phyloP scores from a whole-genome alignment of 2,329 filamentous ascomycete genomes.

The Teratosphaeria epicoccoides region DNA sequence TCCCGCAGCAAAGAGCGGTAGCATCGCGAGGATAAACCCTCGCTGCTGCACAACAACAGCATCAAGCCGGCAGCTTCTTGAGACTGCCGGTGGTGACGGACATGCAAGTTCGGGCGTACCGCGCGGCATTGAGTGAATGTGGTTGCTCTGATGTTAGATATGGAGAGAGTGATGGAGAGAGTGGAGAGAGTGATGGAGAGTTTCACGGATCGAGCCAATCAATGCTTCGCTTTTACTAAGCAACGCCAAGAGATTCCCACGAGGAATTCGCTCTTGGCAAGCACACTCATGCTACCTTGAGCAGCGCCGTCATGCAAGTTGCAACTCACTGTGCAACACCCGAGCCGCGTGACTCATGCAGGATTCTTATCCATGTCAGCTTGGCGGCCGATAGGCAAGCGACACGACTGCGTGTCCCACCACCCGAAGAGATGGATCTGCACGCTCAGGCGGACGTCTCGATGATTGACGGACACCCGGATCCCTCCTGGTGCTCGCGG shows the following conservation, averaged over 20 bases:
- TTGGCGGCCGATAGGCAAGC: neutral
- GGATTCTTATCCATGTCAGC: neutral
- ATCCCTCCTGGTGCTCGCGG: neutral
- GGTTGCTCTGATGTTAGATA: neutral
- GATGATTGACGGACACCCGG: neutral
- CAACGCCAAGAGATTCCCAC: neutral
- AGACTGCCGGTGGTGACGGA: neutral
- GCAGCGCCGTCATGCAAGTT: no score
- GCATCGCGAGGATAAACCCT: neutral
- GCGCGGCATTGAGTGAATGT: neutral
- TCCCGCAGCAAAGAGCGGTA: neutral
- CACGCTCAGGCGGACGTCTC: neutral
- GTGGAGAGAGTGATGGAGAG: no score
- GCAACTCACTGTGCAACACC: no score
- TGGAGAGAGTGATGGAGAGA: neutral
- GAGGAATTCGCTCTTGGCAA: no score
- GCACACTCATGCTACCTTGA: no score
- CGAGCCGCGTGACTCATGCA: neutral
- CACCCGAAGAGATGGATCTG: no score
- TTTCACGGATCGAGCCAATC: neutral
- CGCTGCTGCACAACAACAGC: neutral
- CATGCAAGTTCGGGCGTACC: neutral
- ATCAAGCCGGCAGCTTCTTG: neutral
- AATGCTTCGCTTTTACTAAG: neutral
- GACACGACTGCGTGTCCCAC: no score